Evolutionary conservation across 805 yeast genomes (phyloP).

Genomic region (Debaryomyces tyrocola): DNA sequence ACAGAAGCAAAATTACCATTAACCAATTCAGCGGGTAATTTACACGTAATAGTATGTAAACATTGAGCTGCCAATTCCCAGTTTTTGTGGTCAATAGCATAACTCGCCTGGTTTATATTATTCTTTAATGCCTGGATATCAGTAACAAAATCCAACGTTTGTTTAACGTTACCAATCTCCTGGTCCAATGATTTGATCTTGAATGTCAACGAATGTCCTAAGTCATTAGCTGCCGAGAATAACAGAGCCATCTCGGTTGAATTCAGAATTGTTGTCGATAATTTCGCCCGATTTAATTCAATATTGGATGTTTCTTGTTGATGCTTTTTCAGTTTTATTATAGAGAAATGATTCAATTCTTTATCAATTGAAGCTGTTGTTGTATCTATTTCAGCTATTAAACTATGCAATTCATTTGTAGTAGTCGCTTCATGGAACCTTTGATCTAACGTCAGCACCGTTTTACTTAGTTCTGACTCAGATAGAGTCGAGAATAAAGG

Average conservation of each 20-base stretch:
- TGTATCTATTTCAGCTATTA: slow-evolving; percentile 28
- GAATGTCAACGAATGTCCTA: slow-evolving; percentile 67
- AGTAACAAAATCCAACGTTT: slow-evolving; percentile 63
- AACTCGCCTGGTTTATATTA: slow-evolving; percentile 62
- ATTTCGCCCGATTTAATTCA: slow-evolving; percentile 61
- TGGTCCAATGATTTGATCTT: slow-evolving; percentile 68
- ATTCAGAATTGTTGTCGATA: slow-evolving; percentile 57
- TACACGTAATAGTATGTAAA: slow-evolving; percentile 40
- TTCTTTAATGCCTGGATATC: slow-evolving; percentile 65
- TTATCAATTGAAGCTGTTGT: slow-evolving; percentile 23
- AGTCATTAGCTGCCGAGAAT: slow-evolving; percentile 59
- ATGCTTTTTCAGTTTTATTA: slow-evolving; percentile 26
- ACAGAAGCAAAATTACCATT: slow-evolving; percentile 70
- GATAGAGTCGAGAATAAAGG: slow-evolving; percentile 3
- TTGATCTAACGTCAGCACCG: slow-evolving; percentile 6
- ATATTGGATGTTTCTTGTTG: slow-evolving; percentile 43
- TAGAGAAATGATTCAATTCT: slow-evolving; percentile 24
- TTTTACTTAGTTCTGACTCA: slow-evolving; percentile 4
- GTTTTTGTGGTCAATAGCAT: slow-evolving; percentile 65
- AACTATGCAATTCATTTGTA: slow-evolving; percentile 26
- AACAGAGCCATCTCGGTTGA: slow-evolving; percentile 57
- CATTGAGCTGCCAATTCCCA: slow-evolving; percentile 80
- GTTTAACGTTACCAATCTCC: slow-evolving; percentile 64
- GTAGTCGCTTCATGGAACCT: slow-evolving; percentile 21
- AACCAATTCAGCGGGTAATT: slow-evolving; percentile 54